phyloP scores from a whole-genome alignment of 805 yeast genomes.

The Cyberlindnera americana region DNA sequence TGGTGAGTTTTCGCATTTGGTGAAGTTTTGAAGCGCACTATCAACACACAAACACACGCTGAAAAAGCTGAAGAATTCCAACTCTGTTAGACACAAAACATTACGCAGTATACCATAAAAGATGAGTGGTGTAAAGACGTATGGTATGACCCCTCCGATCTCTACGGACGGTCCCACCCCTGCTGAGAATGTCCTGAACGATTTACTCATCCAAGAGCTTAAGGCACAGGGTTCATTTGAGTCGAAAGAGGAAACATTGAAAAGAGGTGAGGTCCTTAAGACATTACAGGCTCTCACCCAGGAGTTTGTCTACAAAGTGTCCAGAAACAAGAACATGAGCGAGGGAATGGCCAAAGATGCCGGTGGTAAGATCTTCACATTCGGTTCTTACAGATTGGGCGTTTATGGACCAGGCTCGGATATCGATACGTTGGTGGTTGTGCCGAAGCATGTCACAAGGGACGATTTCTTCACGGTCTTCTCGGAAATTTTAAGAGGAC shows the following conservation, averaged over 20 bases:
- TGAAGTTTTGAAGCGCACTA: neutral
- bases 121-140: slow-evolving; percentile 16
- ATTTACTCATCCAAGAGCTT: slow-evolving; percentile 69
- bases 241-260: slow-evolving; percentile 75
- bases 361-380: slow-evolving; percentile 96
- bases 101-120: neutral
- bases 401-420: slow-evolving; percentile 98
- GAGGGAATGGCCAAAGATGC: slow-evolving; percentile 98
- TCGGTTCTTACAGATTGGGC: slow-evolving; percentile 91
- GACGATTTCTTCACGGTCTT: slow-evolving; percentile 88
- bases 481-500: slow-evolving; percentile 58
- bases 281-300: slow-evolving; percentile 69
- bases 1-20: too few relatives aligned
- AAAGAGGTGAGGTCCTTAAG: slow-evolving; percentile 70
- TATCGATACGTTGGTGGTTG: slow-evolving; percentile 95
- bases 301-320: slow-evolving; percentile 80
- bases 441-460: slow-evolving; percentile 90
- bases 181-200: slow-evolving; percentile 73
- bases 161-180: slow-evolving; percentile 83
- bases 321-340: slow-evolving; percentile 81
- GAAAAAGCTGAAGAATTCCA: neutral
- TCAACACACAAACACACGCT: neutral
- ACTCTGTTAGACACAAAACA: neutral
- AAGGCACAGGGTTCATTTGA: slow-evolving; percentile 87
- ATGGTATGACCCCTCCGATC: slow-evolving; percentile 52